Conservation (phyloP, 2,329 filamentous ascomycete species). For the Aureobasidium mangrovei region DNA sequence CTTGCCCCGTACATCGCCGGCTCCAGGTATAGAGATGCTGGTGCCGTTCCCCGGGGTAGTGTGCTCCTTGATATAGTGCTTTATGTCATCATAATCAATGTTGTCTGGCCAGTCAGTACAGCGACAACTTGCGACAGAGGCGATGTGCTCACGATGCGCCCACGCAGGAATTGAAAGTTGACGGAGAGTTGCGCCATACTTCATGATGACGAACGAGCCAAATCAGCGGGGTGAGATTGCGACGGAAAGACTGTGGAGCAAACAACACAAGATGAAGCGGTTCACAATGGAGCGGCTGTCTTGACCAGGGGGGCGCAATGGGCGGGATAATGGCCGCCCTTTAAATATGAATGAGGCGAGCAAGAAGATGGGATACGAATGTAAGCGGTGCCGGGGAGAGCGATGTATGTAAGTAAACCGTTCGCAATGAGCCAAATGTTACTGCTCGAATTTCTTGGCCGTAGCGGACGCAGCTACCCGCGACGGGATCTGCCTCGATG, state of each 20-base stretch:
- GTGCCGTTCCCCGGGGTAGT: constrained; percentile 62
- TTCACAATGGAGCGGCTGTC: not conserved
- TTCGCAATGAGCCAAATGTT: no score
- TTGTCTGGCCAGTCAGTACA: constrained; percentile 51
- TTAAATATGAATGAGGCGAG: constrained; percentile 3
- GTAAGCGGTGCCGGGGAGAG: not conserved
- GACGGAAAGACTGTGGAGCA: not conserved
- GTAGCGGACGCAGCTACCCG: no score
- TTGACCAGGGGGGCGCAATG: constrained; percentile 2
- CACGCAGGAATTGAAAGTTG: constrained; percentile 73
- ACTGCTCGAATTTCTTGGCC: no score
- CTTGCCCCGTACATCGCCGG: constrained; percentile 45
- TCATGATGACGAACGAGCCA: constrained; percentile 44
- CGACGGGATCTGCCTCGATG: no score
- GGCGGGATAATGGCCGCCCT: constrained; percentile 5
- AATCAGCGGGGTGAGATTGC: not conserved
- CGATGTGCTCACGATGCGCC: constrained; percentile 54
- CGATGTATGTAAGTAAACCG: no score
- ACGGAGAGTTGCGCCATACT: constrained; percentile 67
- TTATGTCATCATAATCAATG: constrained; percentile 81
- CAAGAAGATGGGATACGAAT: not conserved
- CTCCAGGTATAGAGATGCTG: constrained; percentile 67
- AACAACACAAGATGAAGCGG: not conserved
- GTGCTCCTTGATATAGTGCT: constrained; percentile 72
- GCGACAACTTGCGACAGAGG: not conserved